Percentiles rank a stretch among this genome's conserved stretches.
Evolutionary conservation across 1,284 basidiomycete species (phyloP).

Genomic region (Heimioporus retisporus): DNA sequence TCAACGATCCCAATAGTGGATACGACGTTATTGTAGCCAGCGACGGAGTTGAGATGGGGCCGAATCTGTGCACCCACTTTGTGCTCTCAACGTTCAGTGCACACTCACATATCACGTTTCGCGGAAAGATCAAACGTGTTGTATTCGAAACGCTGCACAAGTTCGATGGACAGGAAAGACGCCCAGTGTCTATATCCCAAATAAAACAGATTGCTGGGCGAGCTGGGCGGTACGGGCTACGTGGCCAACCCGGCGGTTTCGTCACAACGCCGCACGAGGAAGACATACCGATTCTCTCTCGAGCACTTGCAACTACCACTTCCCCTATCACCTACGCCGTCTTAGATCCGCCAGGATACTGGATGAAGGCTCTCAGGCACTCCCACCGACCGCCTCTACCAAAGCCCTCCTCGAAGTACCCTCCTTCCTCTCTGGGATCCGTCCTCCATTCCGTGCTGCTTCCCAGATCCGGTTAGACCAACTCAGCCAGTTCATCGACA

Average conservation of each 20-base stretch:
- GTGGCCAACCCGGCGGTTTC: slow-evolving; percentile 65
- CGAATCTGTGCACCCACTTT: slow-evolving; percentile 72
- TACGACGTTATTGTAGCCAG: slow-evolving; percentile 83
- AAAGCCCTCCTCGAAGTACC: slow-evolving; percentile 57
- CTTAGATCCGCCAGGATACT: slow-evolving; percentile 38
- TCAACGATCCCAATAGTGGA: slow-evolving; percentile 74
- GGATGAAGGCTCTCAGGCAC: slow-evolving; percentile 40
- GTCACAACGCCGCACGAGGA: slow-evolving; percentile 78
- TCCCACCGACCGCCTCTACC: slow-evolving; percentile 52
- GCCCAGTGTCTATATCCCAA: slow-evolving; percentile 78
- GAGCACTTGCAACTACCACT: slow-evolving; percentile 53
- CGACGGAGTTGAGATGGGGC: slow-evolving; percentile 89
- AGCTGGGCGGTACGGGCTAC: slow-evolving; percentile 92
- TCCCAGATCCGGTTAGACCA: slow-evolving; percentile 38
- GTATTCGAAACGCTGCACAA: slow-evolving; percentile 87
- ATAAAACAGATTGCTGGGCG: slow-evolving; percentile 98
- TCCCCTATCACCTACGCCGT: slow-evolving; percentile 46
- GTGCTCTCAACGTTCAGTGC: slow-evolving; percentile 1
- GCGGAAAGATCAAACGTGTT: slow-evolving; percentile 92
- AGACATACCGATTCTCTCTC: slow-evolving; percentile 76
- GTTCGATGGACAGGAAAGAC: slow-evolving; percentile 69
- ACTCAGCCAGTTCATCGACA: slow-evolving; percentile 59
- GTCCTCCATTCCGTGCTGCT: slow-evolving; percentile 57
- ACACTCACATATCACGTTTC: slow-evolving; percentile 3
- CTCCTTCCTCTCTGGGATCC: slow-evolving; percentile 59